Evolutionary conservation across 768 basidiomycete genomes (phyloP).

Genomic region (Pulveroboletus frians): DNA sequence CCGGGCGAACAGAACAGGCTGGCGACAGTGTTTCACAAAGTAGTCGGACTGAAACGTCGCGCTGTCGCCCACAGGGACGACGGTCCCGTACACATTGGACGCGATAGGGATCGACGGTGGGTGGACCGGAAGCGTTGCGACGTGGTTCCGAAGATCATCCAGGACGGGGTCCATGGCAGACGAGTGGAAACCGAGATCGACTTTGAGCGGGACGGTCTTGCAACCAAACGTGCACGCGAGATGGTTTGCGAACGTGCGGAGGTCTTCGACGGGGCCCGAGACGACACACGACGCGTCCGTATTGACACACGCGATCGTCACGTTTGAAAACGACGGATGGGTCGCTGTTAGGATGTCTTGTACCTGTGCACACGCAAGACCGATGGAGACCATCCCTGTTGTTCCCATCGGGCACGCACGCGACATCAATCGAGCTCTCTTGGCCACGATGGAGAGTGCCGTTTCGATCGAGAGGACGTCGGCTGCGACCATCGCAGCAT

Average conservation of each 20-base stretch:
- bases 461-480: slow-evolving; percentile 52
- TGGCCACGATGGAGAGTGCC: slow-evolving; percentile 54
- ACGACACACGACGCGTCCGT: slow-evolving; percentile 53
- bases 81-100: slow-evolving; percentile 54
- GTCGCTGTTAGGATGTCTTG: slow-evolving; percentile 31
- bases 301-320: slow-evolving; percentile 60
- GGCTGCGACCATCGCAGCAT: slow-evolving; percentile 62
- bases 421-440: slow-evolving; percentile 53
- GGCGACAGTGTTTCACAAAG: slow-evolving; percentile 52
- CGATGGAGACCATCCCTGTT: slow-evolving; percentile 62
- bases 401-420: slow-evolving; percentile 38
- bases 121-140: slow-evolving; percentile 33
- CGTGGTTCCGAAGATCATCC: slow-evolving; percentile 41
- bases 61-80: slow-evolving; percentile 50
- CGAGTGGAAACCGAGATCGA: slow-evolving; percentile 65
- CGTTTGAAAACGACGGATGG: slow-evolving; percentile 30
- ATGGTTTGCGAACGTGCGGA: slow-evolving; percentile 38
- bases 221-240: slow-evolving; percentile 35
- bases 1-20: slow-evolving; percentile 51
- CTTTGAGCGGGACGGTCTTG: slow-evolving; percentile 42
- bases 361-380: slow-evolving; percentile 33
- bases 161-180: slow-evolving; percentile 56
- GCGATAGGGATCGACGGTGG: slow-evolving; percentile 54
- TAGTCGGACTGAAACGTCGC: slow-evolving; percentile 46
- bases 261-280: slow-evolving; percentile 46